phyloP scores from a whole-genome alignment of 768 basidiomycete species.

The Russula abietina region DNA sequence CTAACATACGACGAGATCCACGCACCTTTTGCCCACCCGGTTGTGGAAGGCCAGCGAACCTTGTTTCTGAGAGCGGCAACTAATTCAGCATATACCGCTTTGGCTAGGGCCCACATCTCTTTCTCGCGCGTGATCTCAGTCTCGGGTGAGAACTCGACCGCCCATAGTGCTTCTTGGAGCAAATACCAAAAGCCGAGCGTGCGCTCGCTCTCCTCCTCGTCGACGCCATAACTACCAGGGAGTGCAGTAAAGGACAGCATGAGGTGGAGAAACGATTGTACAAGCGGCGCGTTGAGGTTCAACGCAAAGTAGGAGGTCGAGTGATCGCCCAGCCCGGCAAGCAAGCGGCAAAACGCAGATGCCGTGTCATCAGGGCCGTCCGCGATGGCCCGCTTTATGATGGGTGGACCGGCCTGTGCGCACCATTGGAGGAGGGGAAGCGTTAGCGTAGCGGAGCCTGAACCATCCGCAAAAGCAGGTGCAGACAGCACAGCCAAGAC shows the following conservation, averaged over 20 bases:
- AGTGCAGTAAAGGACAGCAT: slow-evolving; percentile 68
- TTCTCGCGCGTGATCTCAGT: slow-evolving; percentile 34
- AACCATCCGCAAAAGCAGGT: slow-evolving; percentile 65
- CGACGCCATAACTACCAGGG: slow-evolving; percentile 70
- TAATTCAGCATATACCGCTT: slow-evolving; percentile 73
- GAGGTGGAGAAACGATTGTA: slow-evolving; percentile 64
- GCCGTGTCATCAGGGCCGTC: slow-evolving; percentile 49
- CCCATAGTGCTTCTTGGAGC: slow-evolving; percentile 84
- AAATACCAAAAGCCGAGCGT: slow-evolving; percentile 87
- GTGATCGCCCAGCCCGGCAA: slow-evolving; percentile 80
- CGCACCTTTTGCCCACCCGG: slow-evolving; percentile 65
- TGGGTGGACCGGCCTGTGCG: slow-evolving; percentile 45
- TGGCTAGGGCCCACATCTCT: slow-evolving; percentile 50
- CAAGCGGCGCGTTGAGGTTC: slow-evolving; percentile 51
- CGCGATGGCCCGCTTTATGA: slow-evolving; percentile 30
- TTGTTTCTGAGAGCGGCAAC: slow-evolving; percentile 68
- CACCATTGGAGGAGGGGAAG: slow-evolving; percentile 85
- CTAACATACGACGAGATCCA: slow-evolving; percentile 3
- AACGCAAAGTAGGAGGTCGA: slow-evolving; percentile 71
- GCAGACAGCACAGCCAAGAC: slow-evolving; percentile 66
- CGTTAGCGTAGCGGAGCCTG: slow-evolving; percentile 64
- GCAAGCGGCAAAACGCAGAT: slow-evolving; percentile 72
- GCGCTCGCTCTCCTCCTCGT: slow-evolving; percentile 86
- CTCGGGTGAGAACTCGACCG: slow-evolving; percentile 45
- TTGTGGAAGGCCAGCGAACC: slow-evolving; percentile 58